Base-by-base conservation (phyloP, 306 rosid genomes). In the Cicer arietinum region DNA sequence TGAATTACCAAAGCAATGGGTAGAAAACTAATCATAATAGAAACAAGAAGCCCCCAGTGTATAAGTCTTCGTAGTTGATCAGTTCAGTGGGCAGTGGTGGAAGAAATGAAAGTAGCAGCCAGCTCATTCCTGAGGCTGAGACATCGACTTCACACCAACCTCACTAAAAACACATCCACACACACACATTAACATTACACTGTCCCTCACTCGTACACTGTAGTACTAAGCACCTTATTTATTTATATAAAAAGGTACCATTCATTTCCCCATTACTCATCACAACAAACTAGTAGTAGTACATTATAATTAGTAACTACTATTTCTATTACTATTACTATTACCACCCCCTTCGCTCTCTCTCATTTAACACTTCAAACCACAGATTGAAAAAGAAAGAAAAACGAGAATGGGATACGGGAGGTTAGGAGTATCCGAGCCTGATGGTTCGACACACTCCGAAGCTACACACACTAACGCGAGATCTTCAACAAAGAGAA, bases 61-160 rank as follows among this genome's bases (percentile, higher is more conserved):
- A 10, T 63, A 63, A 40, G 13, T 2, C 10, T 25, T 10, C 1
- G 13, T 10, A 6, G 2, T 12, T 20, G 18, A 61, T 61, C 5
- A 8, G 69, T 37, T 71, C 68, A 74, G 84, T 82, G 90, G 89
- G 78, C 68, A 58, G 68, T 35, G n/a, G 37, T 7, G 20, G 77
- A 79, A 85, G 87, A 86, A 86, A 90, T 4, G 22, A 74, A 81
- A 89, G 94, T 92, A 85, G 96, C 56, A 62, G 84, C 92, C 96
- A 92, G 92, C 96, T 90, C 75, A 86, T 84, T 43, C 77, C 30
- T 52, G 17, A 6, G 18, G 20, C 16, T 22, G 25, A 22, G 91
- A 88, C 80, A 56, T 74, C 3, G 94, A 92, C 96, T 61, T 85
- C 78, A 77, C 89, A 89, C 82, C 96, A 63, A 46, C 45, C 30